Base-by-base conservation (phyloP, 176 grass and related monocot genomes). In the Rhipidocladum racemiflorum region DNA sequence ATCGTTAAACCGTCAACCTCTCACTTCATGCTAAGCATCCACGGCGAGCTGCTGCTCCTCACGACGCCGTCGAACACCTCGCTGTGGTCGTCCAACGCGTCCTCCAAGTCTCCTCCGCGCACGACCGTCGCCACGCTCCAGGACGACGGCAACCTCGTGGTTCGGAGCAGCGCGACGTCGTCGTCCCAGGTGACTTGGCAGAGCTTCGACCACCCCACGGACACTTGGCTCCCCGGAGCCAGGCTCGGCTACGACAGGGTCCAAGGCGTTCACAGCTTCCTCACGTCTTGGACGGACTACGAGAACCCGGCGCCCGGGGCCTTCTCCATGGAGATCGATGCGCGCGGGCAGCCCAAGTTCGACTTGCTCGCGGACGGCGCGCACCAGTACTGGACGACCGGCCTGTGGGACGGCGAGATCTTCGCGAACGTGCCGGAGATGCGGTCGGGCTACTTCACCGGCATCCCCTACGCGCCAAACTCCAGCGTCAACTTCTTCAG, bases 191-290 rank as follows among this genome's bases (percentile, higher is more conserved):
- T 75, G 57, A 21, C 29, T 20, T 93, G 91, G 91, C 91, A 93
- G 65, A 93, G 91, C 83, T 88, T 93, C 63, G 91, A 93, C 40
- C 88, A 93, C 85, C 91, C 91, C 32, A 93, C 91, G 24, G 61
- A 93, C 83, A 88, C 84, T 36, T 93, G 82, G 88, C 88, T 93
- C 65, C 85, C 91, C 17, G 91, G 88, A 5, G 91, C 88, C 4
- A 83, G 60, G 78, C 79, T 93, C 18, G 91, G 91, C 7, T 85
- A 88, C 24, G 79, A 93, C 59, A 74, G 67, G 64, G 64, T 9
- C 7, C 56, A 13, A 44, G 85, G 82, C 48, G 69, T 85, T 17
- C 82, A 83, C 53, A 80, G 81, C 74, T 83, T 85, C 67, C 88
- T 93, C 24, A 79, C 82, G 27, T 88, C 85, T 29, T 93, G 91